Percentiles rank a stretch among this genome's conserved stretches.
Conservation (phyloP, 441 rosid genomes). For the Geranium incanum region DNA sequence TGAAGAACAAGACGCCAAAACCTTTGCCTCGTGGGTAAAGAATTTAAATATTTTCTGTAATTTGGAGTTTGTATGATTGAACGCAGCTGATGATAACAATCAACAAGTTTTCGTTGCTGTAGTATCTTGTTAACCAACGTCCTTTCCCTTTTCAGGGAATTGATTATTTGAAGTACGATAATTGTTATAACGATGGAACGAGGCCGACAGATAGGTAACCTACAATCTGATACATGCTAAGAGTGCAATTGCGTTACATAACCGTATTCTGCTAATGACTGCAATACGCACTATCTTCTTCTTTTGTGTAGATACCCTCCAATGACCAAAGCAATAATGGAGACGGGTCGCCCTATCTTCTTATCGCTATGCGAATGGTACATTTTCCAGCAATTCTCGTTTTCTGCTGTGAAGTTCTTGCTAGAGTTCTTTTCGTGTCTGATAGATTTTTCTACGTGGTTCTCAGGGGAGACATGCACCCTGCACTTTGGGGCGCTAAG, state of each 20-base stretch:
- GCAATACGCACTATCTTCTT: no score
- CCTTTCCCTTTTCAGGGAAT: conserved; percentile 41
- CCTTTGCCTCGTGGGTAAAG: conserved; percentile 65
- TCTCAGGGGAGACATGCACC: conserved; percentile 69
- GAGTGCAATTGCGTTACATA: neutral
- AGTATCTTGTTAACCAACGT: neutral
- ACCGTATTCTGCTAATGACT: neutral
- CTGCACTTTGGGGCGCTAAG: conserved; percentile 58
- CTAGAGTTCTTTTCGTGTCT: neutral
- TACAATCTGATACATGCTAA: neutral
- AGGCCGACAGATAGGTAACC: conserved; percentile 61
- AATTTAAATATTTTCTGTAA: neutral
- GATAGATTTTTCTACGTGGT: neutral
- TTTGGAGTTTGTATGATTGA: neutral
- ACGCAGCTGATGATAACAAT: no score
- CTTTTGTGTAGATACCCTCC: conserved; percentile 47
- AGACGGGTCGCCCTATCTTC: conserved; percentile 58
- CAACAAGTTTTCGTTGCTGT: neutral
- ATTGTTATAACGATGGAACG: conserved; percentile 51
- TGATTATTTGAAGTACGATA: conserved; percentile 72
- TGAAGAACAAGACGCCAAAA: conserved; percentile 68
- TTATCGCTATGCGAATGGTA: conserved; percentile 71
- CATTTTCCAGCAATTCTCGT: neutral
- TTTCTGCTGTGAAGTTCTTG: neutral
- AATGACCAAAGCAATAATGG: conserved; percentile 61